These are phyloP conservation scores for Aquilaria sinensis DNA, from an alignment of 345 rosid species.

Conservation along the genomic window DNA sequence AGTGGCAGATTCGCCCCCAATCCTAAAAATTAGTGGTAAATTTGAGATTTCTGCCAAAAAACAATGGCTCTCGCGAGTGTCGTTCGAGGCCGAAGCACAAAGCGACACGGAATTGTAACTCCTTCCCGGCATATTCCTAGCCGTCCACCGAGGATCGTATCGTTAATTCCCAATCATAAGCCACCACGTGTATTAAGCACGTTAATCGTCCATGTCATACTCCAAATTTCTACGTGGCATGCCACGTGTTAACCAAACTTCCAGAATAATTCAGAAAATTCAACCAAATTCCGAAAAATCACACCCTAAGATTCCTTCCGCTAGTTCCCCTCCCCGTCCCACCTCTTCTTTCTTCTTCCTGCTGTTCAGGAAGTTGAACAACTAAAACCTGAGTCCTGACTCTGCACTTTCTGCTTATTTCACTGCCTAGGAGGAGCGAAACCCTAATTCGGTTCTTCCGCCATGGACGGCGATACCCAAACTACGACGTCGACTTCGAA, in stretches of 20 bases:
- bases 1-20: too few relatives aligned
- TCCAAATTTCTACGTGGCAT: constrained; percentile 36
- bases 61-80: background rate
- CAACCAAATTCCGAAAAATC: constrained; percentile 15
- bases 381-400: too few relatives aligned
- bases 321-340: background rate
- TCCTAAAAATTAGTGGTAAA: background rate
- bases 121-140: constrained; percentile 21
- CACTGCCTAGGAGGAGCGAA: constrained; percentile 20
- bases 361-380: too few relatives aligned
- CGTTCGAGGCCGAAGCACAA: background rate
- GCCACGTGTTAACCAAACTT: constrained; percentile 30
- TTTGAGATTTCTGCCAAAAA: background rate
- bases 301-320: constrained; percentile 22
- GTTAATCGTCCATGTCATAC: constrained; percentile 25
- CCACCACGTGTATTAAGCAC: constrained; percentile 11
- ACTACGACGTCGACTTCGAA: constrained; percentile 36
- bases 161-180: constrained; percentile 9
- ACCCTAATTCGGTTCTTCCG: constrained; percentile 13
- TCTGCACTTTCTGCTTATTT: background rate
- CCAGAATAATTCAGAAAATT: constrained; percentile 21
- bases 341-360: constrained; percentile 3
- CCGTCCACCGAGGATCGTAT: constrained; percentile 4
- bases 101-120: constrained; percentile 7
- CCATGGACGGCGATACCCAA: constrained; percentile 38